These are phyloP conservation scores for Eucalyptus erythrocorys DNA, from an alignment of 345 rosid genomes.

Conservation along the genomic window DNA sequence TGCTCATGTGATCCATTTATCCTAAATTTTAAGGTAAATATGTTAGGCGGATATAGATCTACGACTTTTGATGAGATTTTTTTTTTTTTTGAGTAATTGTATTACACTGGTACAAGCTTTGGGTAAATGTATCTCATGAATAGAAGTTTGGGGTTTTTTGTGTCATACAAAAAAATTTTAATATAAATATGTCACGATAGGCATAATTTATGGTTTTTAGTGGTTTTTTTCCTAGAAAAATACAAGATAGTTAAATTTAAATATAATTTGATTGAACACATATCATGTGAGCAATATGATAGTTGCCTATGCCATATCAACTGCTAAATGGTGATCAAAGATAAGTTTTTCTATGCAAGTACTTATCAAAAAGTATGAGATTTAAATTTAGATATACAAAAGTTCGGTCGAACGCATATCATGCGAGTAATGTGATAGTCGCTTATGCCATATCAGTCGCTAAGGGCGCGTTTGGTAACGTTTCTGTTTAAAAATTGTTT, in stretches of 20 bases:
- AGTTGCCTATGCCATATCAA: not conserved
- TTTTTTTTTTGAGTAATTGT: too few species aligned
- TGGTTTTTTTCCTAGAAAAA: not conserved
- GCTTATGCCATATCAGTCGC: not conserved
- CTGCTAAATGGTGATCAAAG: not conserved
- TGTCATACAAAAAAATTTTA: too few species aligned
- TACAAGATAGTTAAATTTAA: not conserved
- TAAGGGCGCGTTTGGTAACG: too few species aligned
- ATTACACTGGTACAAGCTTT: not conserved
- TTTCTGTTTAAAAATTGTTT: too few species aligned
- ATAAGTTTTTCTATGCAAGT: not conserved
- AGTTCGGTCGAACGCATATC: not conserved
- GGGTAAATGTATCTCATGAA: not conserved
- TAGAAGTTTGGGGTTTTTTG: too few species aligned
- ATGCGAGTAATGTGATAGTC: not conserved
- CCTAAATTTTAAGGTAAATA: too few species aligned
- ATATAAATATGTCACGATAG: too few species aligned
- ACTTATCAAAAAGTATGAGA: not conserved
- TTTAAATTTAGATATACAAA: not conserved
- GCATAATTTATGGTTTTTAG: too few species aligned
- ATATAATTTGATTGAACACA: not conserved
- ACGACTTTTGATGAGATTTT: too few species aligned
- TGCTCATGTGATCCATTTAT: too few species aligned
- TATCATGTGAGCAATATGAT: not conserved
- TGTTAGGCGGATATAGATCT: fast-evolving